Evolutionary conservation across 2,329 filamentous ascomycete genomes (phyloP).

Genomic region (Chrysosporium keratinophilum): DNA sequence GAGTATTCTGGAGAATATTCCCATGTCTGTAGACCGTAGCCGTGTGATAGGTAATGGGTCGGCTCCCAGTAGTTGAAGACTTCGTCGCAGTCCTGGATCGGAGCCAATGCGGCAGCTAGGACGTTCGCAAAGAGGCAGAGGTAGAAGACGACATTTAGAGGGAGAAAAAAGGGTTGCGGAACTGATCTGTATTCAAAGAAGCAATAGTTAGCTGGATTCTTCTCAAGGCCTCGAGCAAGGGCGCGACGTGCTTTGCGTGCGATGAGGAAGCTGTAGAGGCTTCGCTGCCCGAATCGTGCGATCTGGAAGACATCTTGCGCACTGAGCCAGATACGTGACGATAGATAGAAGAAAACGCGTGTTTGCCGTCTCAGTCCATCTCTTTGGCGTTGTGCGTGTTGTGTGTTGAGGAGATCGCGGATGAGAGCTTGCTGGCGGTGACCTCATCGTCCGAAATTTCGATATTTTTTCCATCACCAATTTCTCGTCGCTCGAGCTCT

Average conservation of each 20-base stretch:
- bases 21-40: conserved; percentile 93
- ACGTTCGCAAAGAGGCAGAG: conserved; percentile 64
- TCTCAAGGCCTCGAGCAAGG: neutral
- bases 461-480: neutral
- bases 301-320: neutral
- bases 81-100: conserved; percentile 96
- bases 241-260: conserved; percentile 10
- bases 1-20: conserved; percentile 94
- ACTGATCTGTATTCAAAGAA: conserved; percentile 21
- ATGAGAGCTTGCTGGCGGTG: neutral
- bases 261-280: conserved; percentile 11
- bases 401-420: neutral
- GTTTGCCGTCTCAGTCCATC: neutral
- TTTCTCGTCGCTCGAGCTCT: neutral
- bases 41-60: conserved; percentile 83
- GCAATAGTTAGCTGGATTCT: conserved; percentile 15
- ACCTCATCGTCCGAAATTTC: conserved; percentile 3
- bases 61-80: conserved; percentile 99
- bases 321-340: neutral
- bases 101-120: conserved; percentile 68
- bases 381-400: neutral
- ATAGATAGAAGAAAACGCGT: neutral
- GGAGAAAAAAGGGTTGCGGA: conserved; percentile 48
- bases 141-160: conserved; percentile 69
- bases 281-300: conserved; percentile 2